Percentiles rank a stretch among this genome's conserved stretches.
phyloP scores from a whole-genome alignment of 2,329 filamentous ascomycete genomes.

The Aspergillus melleus region DNA sequence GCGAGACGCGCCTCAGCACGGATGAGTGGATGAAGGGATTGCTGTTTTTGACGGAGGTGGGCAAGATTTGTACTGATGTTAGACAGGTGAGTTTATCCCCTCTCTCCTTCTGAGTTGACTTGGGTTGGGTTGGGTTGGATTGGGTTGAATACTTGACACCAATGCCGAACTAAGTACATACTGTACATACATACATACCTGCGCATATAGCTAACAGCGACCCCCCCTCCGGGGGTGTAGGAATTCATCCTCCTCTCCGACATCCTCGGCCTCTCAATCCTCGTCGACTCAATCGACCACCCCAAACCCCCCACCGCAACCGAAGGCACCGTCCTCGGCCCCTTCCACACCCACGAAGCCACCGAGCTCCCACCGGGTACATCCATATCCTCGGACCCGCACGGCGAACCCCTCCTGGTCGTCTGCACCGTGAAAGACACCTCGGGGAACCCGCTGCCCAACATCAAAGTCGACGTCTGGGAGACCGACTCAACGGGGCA shows the following conservation, averaged over 20 bases:
- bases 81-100: conserved; percentile 62
- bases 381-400: conserved; percentile 66
- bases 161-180: too few relatives aligned
- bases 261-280: conserved; percentile 73
- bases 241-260: conserved; percentile 84
- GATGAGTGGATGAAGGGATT: conserved; percentile 77
- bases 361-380: conserved; percentile 56
- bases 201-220: too few relatives aligned
- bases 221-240: conserved; percentile 19
- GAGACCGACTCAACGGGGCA: conserved; percentile 78
- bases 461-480: conserved; percentile 78
- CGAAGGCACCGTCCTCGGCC: conserved; percentile 77
- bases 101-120: too few relatives aligned
- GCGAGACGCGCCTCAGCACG: conserved; percentile 73
- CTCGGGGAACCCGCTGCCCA: conserved; percentile 60
- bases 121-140: too few relatives aligned
- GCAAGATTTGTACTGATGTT: conserved; percentile 72
- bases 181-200: too few relatives aligned
- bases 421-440: conserved; percentile 72
- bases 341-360: conserved; percentile 81
- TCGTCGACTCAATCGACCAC: conserved; percentile 81
- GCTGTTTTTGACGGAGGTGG: conserved; percentile 69
- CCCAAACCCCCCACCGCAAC: conserved; percentile 70
- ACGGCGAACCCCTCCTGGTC: conserved; percentile 69
- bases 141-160: too few relatives aligned